Base-by-base conservation (phyloP, 176 grass and related monocot species). In the Zizania latifolia region DNA sequence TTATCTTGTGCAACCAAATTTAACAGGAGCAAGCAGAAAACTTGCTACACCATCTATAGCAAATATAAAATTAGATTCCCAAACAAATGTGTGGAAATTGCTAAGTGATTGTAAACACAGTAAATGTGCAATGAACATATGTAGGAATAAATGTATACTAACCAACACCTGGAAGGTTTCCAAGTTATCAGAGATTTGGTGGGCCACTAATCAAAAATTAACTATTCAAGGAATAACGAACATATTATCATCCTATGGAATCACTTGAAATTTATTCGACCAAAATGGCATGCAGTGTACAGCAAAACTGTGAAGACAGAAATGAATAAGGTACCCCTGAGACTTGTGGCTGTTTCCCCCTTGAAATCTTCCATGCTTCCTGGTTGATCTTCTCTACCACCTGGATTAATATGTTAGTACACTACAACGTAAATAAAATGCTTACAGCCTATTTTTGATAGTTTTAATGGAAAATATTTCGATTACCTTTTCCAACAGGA, bases 401-500 rank as follows among this genome's bases (percentile, higher is more conserved):
- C 86, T 86, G 65, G 65, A 50, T 58, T 16, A 59, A 79, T 2
- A 40, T 51, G 27, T 26, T 9, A 69, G 27, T 8, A 27, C 31
- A 30, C 21, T 10, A 55, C 45, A 63, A 62, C 45, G 30, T 57
- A 62, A 29, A 23, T 41, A 38, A 75, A 46, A 5, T 16, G 27
- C 70, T 66, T 37, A 12, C 32, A n/a, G 78, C 83, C 74, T 86
- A 76, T 79, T 82, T 85, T 94, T 79, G 59, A 19, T 65, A 84
- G 78, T 80, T 84, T 79, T 59, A 54, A 56, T 53, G 58, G 46
- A 54, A 41, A 59, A 54, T 55, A 66, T 86, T 85, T 38, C 17
- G 51, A 71, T 62, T 86, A 83, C 65, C 78, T 86, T 88, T 98
- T 31, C 86, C 91, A 85, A 84, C 84, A 76, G 89, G 82, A 16